phyloP scores from a whole-genome alignment of 2,329 filamentous ascomycete species.

The Pyricularia grisea region DNA sequence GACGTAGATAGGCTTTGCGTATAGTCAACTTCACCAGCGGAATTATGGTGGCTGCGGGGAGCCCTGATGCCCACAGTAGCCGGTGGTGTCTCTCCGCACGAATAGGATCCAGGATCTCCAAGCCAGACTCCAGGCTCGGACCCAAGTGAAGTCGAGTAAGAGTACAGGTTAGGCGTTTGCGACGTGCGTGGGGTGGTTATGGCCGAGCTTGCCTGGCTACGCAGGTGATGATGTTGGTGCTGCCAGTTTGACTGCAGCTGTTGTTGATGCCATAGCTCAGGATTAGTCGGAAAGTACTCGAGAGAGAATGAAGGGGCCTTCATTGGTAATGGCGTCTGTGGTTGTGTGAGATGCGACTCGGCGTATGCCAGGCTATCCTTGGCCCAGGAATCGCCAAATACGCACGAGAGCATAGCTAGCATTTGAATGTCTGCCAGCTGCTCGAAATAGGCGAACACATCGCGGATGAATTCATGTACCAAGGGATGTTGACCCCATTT shows the following conservation, averaged over 20 bases:
- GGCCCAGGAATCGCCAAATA: slow-evolving; percentile 53
- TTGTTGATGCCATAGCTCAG: slow-evolving; percentile 22
- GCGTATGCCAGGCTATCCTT: slow-evolving; percentile 52
- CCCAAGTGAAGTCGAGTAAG: slow-evolving; percentile 45
- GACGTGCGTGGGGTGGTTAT: slow-evolving; percentile 48
- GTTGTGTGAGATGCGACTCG: slow-evolving; percentile 44
- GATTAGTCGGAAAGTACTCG: slow-evolving; percentile 55
- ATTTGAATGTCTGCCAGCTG: slow-evolving; percentile 56
- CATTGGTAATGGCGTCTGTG: slow-evolving; percentile 53
- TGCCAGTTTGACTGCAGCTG: slow-evolving; percentile 4
- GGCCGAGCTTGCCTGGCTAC: slow-evolving; percentile 43
- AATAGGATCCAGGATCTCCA: slow-evolving; percentile 50
- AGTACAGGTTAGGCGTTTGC: slow-evolving; percentile 44
- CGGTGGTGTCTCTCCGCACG: slow-evolving; percentile 53
- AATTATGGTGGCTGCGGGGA: slow-evolving; percentile 20
- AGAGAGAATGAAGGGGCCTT: slow-evolving; percentile 59
- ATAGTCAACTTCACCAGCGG: slow-evolving; percentile 19
- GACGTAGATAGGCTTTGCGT: slow-evolving; percentile 50
- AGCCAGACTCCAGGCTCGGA: slow-evolving; percentile 45
- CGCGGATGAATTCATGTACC: slow-evolving; percentile 48
- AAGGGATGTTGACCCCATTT: slow-evolving; percentile 61
- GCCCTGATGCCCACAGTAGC: slow-evolving; percentile 34
- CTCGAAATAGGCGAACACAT: slow-evolving; percentile 57
- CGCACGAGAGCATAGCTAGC: slow-evolving; percentile 62
- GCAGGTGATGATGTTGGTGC: slow-evolving; percentile 25